Evolutionary conservation across 2,329 filamentous ascomycete genomes (phyloP), one percentile per base, ranked within the genome.

Genomic region (Grosmannia penicillata): DNA sequence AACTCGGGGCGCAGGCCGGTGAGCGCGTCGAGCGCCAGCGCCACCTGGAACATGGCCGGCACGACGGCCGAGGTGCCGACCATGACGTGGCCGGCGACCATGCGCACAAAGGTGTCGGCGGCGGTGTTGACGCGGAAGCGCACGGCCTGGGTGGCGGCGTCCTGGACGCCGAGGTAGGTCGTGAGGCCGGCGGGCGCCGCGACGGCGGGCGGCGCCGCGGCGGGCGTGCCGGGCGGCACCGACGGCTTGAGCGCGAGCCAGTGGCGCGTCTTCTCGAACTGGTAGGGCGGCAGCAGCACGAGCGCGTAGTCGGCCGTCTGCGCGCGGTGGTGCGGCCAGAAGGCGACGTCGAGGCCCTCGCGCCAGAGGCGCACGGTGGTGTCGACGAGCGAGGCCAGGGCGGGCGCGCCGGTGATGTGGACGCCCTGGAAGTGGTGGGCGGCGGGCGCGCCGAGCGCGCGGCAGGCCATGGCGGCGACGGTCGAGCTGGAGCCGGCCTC

Each of bases 91-190:
- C 55, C 56, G 0, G 47, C 39, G 0, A 67, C 34, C 4, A 59
- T 40, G 0, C 44, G 23, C 18, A 56, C 34, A 44, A 59, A 70
- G 25, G 56, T 48, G 0, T 52, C 38, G 0, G 44, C 50, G 4
- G 27, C 39, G 0, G 60, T 62, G 43, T 65, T 62, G 49, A 69
- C 51, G 0, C 53, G 53, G 53, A 68, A 68, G 0, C 54, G 49
- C 0, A 55, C 53, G 1, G n/a, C 8, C 14, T 15, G 31, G 28
- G 25, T 36, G 8, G 43, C 17, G 10, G 26, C 9, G 36, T 45
- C 46, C 19, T 43, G 36, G 43, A 43, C 40, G 30, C 44, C 43
- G 17, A 37, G 28, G 22, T 44, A 48, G 33, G 39, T 42, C 8
- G n/a, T n/a, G 10, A 21, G 30, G 18, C 10, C 43, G 38, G 43